Evolutionary conservation across 2,329 filamentous ascomycete species (phyloP).

Genomic region (Coniosporium tulheliwenetii): DNA sequence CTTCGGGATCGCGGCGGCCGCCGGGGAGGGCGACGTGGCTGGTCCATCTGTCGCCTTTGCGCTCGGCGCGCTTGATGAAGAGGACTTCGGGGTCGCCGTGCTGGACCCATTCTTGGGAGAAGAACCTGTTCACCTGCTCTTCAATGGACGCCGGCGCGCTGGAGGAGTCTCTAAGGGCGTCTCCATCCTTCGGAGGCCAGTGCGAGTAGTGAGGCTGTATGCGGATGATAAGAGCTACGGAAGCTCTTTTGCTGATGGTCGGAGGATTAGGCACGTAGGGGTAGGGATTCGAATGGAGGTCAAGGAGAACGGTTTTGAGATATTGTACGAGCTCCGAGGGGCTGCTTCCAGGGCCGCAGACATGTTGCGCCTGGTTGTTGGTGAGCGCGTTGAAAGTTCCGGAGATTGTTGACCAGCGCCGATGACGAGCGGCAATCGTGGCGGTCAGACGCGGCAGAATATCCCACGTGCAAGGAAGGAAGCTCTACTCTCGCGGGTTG

Average conservation of each 20-base stretch:
- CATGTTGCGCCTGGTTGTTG: too few relatives aligned
- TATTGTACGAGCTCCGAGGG: conserved; percentile 17
- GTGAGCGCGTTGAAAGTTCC: too few relatives aligned
- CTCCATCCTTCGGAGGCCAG: conserved; percentile 23
- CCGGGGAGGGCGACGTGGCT: conserved; percentile 54
- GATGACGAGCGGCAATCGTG: too few relatives aligned
- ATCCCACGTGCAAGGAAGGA: too few relatives aligned
- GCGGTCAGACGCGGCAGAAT: too few relatives aligned
- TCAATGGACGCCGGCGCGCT: conserved; percentile 12
- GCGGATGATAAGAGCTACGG: conserved; percentile 48
- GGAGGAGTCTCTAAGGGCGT: not conserved
- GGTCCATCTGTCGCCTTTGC: conserved; percentile 53
- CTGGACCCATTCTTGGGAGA: conserved; percentile 47
- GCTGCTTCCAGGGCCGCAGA: too few relatives aligned
- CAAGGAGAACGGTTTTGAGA: conserved; percentile 24
- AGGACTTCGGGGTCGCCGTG: conserved; percentile 52
- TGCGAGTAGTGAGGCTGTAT: conserved; percentile 42
- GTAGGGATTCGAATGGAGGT: conserved; percentile 29
- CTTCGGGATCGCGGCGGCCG: conserved; percentile 49
- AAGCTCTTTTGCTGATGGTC: conserved; percentile 42
- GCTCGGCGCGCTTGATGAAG: conserved; percentile 53
- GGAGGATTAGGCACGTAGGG: conserved; percentile 33
- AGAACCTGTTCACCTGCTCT: conserved; percentile 40
- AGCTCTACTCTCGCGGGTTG: too few relatives aligned
- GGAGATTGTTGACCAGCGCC: too few relatives aligned